Evolutionary conservation across 2,329 filamentous ascomycete genomes (phyloP).

Genomic region (Colletotrichum agaves): DNA sequence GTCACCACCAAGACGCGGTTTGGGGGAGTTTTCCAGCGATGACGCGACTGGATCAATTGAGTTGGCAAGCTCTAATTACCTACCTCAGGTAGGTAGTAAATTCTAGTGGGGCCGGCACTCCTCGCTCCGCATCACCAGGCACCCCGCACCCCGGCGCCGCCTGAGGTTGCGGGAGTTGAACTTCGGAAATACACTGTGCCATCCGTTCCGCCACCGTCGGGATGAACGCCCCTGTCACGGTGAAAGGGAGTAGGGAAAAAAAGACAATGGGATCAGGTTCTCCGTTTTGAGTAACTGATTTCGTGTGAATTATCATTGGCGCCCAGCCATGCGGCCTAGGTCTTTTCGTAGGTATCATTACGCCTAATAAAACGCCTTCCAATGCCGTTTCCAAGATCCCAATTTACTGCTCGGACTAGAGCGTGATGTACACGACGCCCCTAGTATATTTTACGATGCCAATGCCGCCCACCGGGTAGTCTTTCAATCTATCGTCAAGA

Average conservation of each 20-base stretch:
- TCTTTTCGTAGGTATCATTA: constrained; percentile 35
- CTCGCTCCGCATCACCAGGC: constrained; percentile 28
- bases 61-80: constrained; percentile 6
- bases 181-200: constrained; percentile 31
- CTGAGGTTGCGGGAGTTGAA: neutral
- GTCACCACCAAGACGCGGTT: constrained; percentile 14
- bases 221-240: constrained; percentile 4
- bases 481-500: constrained; percentile 8
- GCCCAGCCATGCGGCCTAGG: constrained; percentile 5
- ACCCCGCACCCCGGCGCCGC: too few relatives aligned
- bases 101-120: constrained; percentile 28
- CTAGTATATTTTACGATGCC: constrained; percentile 10
- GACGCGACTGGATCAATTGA: constrained; percentile 32
- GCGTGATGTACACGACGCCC: constrained; percentile 32
- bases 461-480: constrained; percentile 11
- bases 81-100: too few relatives aligned
- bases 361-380: constrained; percentile 33
- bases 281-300: too few relatives aligned
- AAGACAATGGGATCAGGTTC: too few relatives aligned
- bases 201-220: constrained; percentile 2
- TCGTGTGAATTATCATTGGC: neutral
- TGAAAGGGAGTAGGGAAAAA: neutral
- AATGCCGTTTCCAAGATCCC: constrained; percentile 23
- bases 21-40: constrained; percentile 22
- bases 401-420: constrained; percentile 15